phyloP scores from a whole-genome alignment of 148 eudicot species.

The Camellia sinensis region DNA sequence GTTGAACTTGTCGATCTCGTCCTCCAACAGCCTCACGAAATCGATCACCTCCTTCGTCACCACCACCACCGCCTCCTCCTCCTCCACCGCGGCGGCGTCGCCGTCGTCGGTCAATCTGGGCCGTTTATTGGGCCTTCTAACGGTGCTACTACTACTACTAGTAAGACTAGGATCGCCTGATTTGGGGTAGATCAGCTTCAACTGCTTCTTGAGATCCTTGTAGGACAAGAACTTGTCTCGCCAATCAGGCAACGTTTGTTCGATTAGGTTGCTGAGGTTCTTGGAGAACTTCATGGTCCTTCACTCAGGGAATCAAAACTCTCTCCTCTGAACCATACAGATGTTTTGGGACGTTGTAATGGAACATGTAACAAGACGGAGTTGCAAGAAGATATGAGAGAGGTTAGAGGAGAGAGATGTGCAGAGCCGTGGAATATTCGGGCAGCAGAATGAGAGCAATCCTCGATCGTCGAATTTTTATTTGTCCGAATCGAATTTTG shows the following conservation, averaged over 20 bases:
- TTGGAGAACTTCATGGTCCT: slow-evolving; percentile 62
- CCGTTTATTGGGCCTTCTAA: not conserved
- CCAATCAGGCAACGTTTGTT: slow-evolving; percentile 71
- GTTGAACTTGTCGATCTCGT: slow-evolving; percentile 66
- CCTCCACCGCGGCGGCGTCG: not conserved
- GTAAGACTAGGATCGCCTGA: not conserved
- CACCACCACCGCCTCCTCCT: not conserved
- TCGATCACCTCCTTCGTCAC: slow-evolving; percentile 45
- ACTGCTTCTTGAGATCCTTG: slow-evolving; percentile 61
- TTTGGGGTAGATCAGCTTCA: slow-evolving; percentile 43
- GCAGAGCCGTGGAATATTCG: no score
- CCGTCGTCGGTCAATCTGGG: not conserved
- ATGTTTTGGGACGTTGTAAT: no score
- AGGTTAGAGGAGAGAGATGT: no score
- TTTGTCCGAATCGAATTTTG: no score
- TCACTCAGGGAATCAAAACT: not conserved
- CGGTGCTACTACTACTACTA: slow-evolving; percentile 1
- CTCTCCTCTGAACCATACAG: not conserved
- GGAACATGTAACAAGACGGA: no score
- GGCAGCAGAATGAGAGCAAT: no score
- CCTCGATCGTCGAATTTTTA: no score
- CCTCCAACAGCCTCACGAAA: slow-evolving; percentile 54
- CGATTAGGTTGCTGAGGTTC: slow-evolving; percentile 44
- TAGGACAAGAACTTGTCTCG: slow-evolving; percentile 68
- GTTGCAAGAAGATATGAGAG: no score